Percentiles rank a stretch among this genome's conserved stretches.
These are phyloP conservation scores for Tolypocladium pustulatum DNA, from an alignment of 2,329 filamentous ascomycete species.

Conservation along the genomic window DNA sequence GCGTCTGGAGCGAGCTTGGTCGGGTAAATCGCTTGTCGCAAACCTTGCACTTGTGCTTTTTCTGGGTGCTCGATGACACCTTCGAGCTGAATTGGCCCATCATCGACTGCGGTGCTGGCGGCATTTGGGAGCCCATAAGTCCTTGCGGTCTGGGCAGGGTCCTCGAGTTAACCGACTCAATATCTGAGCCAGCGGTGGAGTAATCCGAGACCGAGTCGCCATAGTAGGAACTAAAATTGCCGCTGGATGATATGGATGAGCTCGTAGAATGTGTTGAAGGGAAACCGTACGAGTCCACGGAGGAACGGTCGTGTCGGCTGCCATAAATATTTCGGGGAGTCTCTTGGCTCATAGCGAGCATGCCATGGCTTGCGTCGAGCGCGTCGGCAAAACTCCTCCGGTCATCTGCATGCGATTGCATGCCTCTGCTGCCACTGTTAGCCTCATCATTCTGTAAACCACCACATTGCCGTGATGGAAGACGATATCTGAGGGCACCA, in stretches of 20 bases:
- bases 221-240: conserved; percentile 76
- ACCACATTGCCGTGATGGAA: not conserved
- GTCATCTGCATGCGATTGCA: conserved; percentile 44
- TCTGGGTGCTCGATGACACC: conserved; percentile 87
- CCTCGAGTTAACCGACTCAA: conserved; percentile 68
- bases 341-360: conserved; percentile 93
- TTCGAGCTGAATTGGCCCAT: conserved; percentile 99
- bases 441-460: not conserved
- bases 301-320: conserved; percentile 54
- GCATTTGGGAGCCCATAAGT: conserved; percentile 48
- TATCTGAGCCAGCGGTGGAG: conserved; percentile 79
- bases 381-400: conserved; percentile 73
- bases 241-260: conserved; percentile 80
- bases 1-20: conserved; percentile 87
- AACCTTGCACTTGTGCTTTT: conserved; percentile 99
- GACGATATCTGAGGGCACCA: conserved; percentile 40
- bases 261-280: conserved; percentile 73
- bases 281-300: conserved; percentile 84
- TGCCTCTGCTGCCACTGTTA: not conserved
- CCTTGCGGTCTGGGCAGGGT: conserved; percentile 74
- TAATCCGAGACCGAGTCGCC: conserved; percentile 86
- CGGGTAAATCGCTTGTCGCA: conserved; percentile 96
- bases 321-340: conserved; percentile 87
- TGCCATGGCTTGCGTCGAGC: conserved; percentile 84
- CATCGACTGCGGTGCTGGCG: conserved; percentile 88